phyloP scores from a whole-genome alignment of 2,329 filamentous ascomycete species.

The Niveomyces coronatus region DNA sequence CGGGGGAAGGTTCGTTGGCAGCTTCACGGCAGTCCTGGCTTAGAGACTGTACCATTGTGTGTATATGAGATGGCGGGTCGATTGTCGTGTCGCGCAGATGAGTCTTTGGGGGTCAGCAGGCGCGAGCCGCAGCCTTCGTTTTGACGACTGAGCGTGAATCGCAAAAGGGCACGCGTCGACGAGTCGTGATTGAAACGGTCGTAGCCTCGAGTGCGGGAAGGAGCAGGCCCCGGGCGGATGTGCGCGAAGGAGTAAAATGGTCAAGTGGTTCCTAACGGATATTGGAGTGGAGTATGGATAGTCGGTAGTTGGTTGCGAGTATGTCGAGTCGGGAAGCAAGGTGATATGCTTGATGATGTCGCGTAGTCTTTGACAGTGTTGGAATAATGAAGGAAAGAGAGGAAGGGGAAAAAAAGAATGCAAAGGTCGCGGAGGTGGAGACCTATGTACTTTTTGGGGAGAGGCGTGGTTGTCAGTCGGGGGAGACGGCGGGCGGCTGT shows the following conservation, averaged over 20 bases:
- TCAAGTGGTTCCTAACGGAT: too few relatives aligned
- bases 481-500: constrained; percentile 1
- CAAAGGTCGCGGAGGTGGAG: constrained; percentile 5
- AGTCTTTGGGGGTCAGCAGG: not conserved
- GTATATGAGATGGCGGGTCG: too few relatives aligned
- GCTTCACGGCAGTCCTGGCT: not conserved
- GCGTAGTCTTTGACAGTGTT: constrained; percentile 2
- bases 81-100: constrained; percentile 2
- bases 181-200: not conserved
- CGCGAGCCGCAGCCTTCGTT: not conserved
- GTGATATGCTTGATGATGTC: not conserved
- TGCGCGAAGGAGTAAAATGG: too few relatives aligned
- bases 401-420: constrained; percentile 2
- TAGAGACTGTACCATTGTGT: constrained; percentile 2
- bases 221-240: too few relatives aligned
- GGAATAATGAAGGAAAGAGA: constrained; percentile 1
- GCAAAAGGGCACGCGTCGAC: constrained; percentile 1
- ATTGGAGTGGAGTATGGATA: too few relatives aligned
- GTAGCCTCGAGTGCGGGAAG: constrained; percentile 1
- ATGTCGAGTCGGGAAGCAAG: not conserved
- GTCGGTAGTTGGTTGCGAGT: not conserved
- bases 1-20: not conserved
- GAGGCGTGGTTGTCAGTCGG: constrained; percentile 3
- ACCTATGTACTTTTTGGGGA: constrained; percentile 2
- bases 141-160: too few relatives aligned